These are phyloP conservation scores for Ogataea ganodermae DNA, from an alignment of 805 yeast genomes.

Conservation along the genomic window DNA sequence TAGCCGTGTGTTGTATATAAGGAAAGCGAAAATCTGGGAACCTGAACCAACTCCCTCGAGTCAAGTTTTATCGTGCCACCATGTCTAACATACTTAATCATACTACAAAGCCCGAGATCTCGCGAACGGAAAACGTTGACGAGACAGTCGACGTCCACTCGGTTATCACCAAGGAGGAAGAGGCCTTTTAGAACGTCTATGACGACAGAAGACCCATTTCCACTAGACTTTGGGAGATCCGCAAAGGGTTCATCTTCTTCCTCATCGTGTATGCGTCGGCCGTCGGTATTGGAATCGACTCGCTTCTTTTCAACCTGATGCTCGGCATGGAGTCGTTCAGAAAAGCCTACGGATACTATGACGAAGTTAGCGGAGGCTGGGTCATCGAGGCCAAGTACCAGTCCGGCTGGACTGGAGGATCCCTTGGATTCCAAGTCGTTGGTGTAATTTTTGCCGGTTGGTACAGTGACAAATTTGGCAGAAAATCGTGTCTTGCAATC, in stretches of 20 bases:
- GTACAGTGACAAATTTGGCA: constrained; percentile 39
- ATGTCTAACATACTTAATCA: no score
- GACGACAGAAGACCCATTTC: constrained; percentile 1
- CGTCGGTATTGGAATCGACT: constrained; percentile 7
- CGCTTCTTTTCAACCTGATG: constrained; percentile 4
- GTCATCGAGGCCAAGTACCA: constrained; percentile 45
- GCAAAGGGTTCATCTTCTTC: neutral
- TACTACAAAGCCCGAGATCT: neutral
- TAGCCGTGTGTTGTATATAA: no score
- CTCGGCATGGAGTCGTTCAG: constrained; percentile 25
- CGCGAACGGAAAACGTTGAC: neutral
- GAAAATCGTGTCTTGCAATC: constrained; percentile 37
- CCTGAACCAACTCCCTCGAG: no score
- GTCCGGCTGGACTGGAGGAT: constrained; percentile 39
- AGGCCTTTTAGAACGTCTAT: neutral
- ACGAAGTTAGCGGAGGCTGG: constrained; percentile 28
- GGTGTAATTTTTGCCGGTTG: constrained; percentile 40
- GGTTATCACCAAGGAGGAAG: neutral
- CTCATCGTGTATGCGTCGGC: constrained; percentile 2
- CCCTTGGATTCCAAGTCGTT: constrained; percentile 33
- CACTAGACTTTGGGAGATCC: constrained; percentile 4
- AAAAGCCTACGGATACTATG: constrained; percentile 35
- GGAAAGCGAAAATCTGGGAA: no score
- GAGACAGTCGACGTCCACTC: neutral
- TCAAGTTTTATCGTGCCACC: no score